Conservation (phyloP, 73 alveolate genomes). For the Paramecium bursaria region DNA sequence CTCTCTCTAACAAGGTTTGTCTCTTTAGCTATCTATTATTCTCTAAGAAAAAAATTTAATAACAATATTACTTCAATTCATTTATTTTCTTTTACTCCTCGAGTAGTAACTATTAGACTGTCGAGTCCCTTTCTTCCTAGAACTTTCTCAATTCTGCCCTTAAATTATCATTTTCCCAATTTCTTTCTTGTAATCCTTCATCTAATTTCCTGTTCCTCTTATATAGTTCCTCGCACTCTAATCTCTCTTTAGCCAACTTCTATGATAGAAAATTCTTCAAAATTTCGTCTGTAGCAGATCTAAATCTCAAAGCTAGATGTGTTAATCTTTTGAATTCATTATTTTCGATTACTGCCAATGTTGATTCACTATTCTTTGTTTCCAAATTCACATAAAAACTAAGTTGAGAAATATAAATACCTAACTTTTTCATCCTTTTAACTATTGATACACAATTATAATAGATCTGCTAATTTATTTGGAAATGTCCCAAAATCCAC, state of each 20-base stretch:
- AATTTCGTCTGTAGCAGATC: slow-evolving; percentile 68
- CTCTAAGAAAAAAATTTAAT: slow-evolving; percentile 42
- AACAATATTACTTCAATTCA: slow-evolving; percentile 24
- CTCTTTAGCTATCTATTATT: slow-evolving; percentile 51
- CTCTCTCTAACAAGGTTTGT: slow-evolving; percentile 48
- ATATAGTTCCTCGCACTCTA: slow-evolving; percentile 52
- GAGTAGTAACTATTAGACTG: not conserved
- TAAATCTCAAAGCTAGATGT: slow-evolving; percentile 64
- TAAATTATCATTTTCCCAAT: slow-evolving; percentile 25
- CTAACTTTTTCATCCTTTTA: slow-evolving; percentile 61
- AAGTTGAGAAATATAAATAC: not conserved
- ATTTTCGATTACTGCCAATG: slow-evolving; percentile 55
- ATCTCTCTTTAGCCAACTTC: slow-evolving; percentile 19
- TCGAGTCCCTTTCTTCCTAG: slow-evolving; percentile 24
- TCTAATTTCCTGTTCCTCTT: slow-evolving; percentile 35
- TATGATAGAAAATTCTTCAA: slow-evolving; percentile 53
- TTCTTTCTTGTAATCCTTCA: slow-evolving; percentile 35
- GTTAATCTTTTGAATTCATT: slow-evolving; percentile 67
- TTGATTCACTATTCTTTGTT: slow-evolving; percentile 62
- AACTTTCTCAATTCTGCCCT: slow-evolving; percentile 41
- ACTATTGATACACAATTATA: slow-evolving; percentile 59
- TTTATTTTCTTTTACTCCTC: slow-evolving; percentile 60
- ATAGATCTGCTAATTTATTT: slow-evolving; percentile 58
- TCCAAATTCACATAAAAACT: slow-evolving; percentile 58
- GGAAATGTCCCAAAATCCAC: slow-evolving; percentile 70